These are phyloP conservation scores for Vitis vinifera DNA, from an alignment of 164 flowering plant species.

Conservation along the genomic window DNA sequence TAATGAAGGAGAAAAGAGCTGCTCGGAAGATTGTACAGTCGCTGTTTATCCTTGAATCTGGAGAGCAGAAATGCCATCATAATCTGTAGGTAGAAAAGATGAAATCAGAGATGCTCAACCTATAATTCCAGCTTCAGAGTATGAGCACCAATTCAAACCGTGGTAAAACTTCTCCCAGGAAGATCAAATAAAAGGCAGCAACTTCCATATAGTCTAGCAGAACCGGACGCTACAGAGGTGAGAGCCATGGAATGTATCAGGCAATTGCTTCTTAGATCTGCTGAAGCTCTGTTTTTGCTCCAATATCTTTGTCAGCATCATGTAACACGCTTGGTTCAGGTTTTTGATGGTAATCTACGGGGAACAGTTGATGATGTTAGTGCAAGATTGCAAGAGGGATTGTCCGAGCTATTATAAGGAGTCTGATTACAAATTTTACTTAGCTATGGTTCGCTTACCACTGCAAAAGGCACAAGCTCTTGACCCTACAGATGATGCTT, in stretches of 20 bases:
- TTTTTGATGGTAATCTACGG: slow-evolving; percentile 58
- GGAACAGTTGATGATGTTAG: slow-evolving; percentile 97
- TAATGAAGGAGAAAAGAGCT: slow-evolving; percentile 82
- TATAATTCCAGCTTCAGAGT: slow-evolving; percentile 62
- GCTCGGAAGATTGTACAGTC: slow-evolving; percentile 85
- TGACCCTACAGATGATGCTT: slow-evolving; percentile 92
- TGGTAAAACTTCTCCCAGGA: too few species aligned
- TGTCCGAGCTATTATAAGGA: slow-evolving; percentile 99
- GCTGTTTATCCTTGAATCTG: slow-evolving; percentile 70
- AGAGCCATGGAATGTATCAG: slow-evolving; percentile 95
- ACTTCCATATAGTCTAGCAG: slow-evolving; percentile 85
- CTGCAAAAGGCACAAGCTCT: slow-evolving; percentile 93
- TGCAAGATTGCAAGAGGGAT: slow-evolving; percentile 79
- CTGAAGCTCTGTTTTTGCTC: slow-evolving; percentile 86
- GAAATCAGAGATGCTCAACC: slow-evolving; percentile 83
- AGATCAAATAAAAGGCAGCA: slow-evolving; percentile 78
- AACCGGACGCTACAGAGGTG: slow-evolving; percentile 98
- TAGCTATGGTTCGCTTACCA: slow-evolving; percentile 92
- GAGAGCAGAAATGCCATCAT: slow-evolving; percentile 70
- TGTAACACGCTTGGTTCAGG: slow-evolving; percentile 72
- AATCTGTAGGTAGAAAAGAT: slow-evolving; percentile 89
- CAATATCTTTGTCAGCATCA: slow-evolving; percentile 91
- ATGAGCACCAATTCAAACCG: too few species aligned
- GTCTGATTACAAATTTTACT: slow-evolving; percentile 89
- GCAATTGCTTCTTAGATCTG: slow-evolving; percentile 87